phyloP scores from a whole-genome alignment of 2,329 filamentous ascomycete genomes.

The Fusarium sp. region DNA sequence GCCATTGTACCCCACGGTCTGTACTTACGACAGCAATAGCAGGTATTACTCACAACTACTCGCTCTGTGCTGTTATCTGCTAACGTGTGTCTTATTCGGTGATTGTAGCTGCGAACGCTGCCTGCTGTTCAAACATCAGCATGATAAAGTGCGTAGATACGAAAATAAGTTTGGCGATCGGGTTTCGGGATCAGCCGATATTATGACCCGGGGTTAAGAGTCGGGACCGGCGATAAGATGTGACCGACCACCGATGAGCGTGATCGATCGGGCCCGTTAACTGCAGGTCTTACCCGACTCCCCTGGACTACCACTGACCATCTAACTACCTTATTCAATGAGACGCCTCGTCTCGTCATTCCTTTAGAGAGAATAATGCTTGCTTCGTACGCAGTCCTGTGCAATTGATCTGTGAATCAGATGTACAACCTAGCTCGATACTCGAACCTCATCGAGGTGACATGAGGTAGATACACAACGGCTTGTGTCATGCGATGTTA shows the following conservation, averaged over 20 bases:
- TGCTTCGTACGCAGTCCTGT: background rate
- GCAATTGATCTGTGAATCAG: slow-evolving; percentile 10
- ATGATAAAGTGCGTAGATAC: slow-evolving; percentile 10
- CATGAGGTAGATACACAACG: slow-evolving; percentile 33
- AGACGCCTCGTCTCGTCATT: slow-evolving; percentile 12
- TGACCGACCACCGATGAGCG: slow-evolving; percentile 25
- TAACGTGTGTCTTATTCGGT: background rate
- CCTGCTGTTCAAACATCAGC: background rate
- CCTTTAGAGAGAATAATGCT: background rate
- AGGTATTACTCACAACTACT: no score
- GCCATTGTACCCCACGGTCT: background rate
- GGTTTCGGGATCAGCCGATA: slow-evolving; percentile 20
- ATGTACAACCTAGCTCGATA: slow-evolving; percentile 26
- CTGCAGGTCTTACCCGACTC: background rate
- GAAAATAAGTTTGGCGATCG: slow-evolving; percentile 18
- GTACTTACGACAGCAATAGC: background rate
- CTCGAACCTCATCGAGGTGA: slow-evolving; percentile 43
- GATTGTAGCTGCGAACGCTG: background rate
- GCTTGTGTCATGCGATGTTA: slow-evolving; percentile 30
- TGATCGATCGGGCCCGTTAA: slow-evolving; percentile 1
- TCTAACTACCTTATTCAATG: background rate
- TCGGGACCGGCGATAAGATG: slow-evolving; percentile 20
- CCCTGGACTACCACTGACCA: background rate
- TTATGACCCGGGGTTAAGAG: background rate
- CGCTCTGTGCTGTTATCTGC: no score